Conservation (phyloP, 2,329 filamentous ascomycete species). For the Polytolypa hystricis region DNA sequence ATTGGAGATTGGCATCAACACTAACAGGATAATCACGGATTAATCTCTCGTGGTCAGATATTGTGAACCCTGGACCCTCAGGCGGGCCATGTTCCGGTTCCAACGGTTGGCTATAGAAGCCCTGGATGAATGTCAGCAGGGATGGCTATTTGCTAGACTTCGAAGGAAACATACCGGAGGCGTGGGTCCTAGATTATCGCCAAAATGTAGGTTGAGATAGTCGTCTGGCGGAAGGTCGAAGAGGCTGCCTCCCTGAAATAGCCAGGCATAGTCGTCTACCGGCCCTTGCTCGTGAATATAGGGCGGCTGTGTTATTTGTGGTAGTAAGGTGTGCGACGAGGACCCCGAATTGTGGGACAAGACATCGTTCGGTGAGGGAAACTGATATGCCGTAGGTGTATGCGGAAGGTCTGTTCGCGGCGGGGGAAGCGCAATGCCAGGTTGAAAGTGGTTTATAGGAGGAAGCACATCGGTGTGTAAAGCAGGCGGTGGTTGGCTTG, state of each 20-base stretch:
- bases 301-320: conserved; percentile 6
- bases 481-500: conserved; percentile 1
- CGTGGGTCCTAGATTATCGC: conserved; percentile 1
- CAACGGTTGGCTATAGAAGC: conserved; percentile 6
- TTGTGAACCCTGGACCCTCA: conserved; percentile 3
- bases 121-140: conserved; percentile 4
- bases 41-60: conserved; percentile 10
- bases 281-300: conserved; percentile 3
- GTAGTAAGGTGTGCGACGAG: conserved; percentile 4
- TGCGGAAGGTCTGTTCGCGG: conserved; percentile 5
- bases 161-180: conserved; percentile 1
- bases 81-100: conserved; percentile 2
- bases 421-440: conserved; percentile 8
- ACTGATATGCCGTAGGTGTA: conserved; percentile 2
- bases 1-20: neutral
- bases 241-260: conserved; percentile 11
- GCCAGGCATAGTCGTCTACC: conserved; percentile 11
- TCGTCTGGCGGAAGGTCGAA: conserved; percentile 13
- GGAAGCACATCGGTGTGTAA: neutral
- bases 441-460: conserved; percentile 1
- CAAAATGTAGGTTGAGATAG: conserved; percentile 13
- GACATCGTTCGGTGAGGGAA: conserved; percentile 4
- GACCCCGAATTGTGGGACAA: conserved; percentile 6
- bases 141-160: neutral
- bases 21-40: conserved; percentile 11